Evolutionary conservation across 257 asterid species (phyloP), one percentile per base, ranked within the genome.

Genomic region (Fraxinus americana): DNA sequence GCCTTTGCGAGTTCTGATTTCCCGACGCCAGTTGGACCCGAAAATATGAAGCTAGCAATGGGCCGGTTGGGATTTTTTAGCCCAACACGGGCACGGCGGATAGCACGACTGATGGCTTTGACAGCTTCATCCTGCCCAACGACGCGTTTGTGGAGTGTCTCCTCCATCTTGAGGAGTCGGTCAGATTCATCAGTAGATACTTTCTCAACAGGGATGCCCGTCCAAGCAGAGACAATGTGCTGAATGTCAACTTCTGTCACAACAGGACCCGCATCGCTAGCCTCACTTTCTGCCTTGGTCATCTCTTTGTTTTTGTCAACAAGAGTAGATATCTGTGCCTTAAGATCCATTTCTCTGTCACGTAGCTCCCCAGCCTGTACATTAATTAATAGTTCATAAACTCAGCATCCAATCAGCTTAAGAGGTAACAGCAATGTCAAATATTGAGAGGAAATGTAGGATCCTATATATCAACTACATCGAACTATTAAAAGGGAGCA

Each of bases 181-280:
- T 90, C 97, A 1, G 99, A 95, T 75, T 95, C 99, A 21, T 93
- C 98, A 3, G 93, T 82, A 0, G 99, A 93, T 48, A 95, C 99
- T 82, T 95, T 95, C 67, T 93, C 98, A 14, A 95, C 99, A 3
- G 99, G 99, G 71, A 95, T 95, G 57, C 99, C 99, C 0, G 99
- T 95, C 99, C 99, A 93, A 7, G 97, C 89, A 80, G 98, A 88
- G 66, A 95, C 97, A 3, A 95, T 95, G 75, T 93, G 98, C 80
- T 95, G 99, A 82, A 95, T 95, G 89, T 95, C 99, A 17, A 83
- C 91, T 85, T 95, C 99, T 0, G 97, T 95, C 82, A 95, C 99
- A 50, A 87, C 2, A 0, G 99, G 97, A 67, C 99, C 98, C 59
- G 57, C 85, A 41, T 95, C 97, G 17, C 97, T 96, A 2, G 97